These are phyloP conservation scores for Plasmodium blacklocki DNA, from an alignment of 169 alveolate genomes.

Conservation along the genomic window DNA sequence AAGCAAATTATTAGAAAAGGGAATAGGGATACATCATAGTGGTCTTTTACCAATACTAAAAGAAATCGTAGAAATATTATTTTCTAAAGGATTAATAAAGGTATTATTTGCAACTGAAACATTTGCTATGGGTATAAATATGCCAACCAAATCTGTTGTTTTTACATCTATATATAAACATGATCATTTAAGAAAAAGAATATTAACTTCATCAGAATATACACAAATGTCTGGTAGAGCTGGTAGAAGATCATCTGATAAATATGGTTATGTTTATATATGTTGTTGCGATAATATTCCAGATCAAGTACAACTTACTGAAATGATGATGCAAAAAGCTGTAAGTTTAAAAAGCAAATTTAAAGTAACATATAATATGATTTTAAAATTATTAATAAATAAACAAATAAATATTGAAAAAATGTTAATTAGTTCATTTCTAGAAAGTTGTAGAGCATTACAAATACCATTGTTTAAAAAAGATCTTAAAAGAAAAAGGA, in stretches of 20 bases:
- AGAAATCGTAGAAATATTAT: conserved; percentile 98
- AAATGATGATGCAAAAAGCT: conserved; percentile 90
- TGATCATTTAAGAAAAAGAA: conserved; percentile 92
- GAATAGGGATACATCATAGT: conserved; percentile 99
- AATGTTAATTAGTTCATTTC: conserved; percentile 90
- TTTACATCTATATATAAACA: conserved; percentile 95
- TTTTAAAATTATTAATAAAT: conserved; percentile 88
- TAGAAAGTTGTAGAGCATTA: conserved; percentile 87
- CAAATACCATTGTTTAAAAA: conserved; percentile 83
- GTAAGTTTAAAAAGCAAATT: conserved; percentile 92
- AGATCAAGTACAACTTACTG: conserved; percentile 88
- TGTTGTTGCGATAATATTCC: conserved; percentile 92
- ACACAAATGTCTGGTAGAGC: conserved; percentile 99
- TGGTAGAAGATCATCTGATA: conserved; percentile 99
- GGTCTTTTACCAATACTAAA: conserved; percentile 98
- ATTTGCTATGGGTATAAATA: conserved; percentile 99
- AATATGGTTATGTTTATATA: conserved; percentile 95
- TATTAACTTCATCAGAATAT: conserved; percentile 97
- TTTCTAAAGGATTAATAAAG: conserved; percentile 96
- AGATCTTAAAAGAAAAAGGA: conserved; percentile 78
- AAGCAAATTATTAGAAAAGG: conserved; percentile 90
- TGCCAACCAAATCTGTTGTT: conserved; percentile 99
- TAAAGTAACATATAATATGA: conserved; percentile 93
- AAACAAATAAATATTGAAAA: conserved; percentile 87
- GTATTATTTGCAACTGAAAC: conserved; percentile 99